Conservation (phyloP, 78 protist species). For the Planoprotostelium fungivorum region DNA sequence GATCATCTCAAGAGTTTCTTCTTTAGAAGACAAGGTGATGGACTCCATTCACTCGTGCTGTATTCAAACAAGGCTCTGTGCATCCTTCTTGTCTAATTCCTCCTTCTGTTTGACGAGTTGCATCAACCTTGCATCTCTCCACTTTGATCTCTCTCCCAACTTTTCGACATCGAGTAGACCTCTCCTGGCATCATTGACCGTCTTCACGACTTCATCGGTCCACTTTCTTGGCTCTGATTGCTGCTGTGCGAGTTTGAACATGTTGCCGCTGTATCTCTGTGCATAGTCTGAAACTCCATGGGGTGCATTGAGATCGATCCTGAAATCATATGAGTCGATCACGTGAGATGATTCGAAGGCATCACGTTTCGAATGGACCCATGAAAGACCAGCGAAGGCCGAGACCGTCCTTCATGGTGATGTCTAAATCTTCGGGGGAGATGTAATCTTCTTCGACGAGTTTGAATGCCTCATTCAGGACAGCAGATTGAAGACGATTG, state of each 20-base stretch:
- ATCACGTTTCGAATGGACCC: background rate
- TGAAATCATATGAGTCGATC: background rate
- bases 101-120: background rate
- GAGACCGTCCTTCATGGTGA: background rate
- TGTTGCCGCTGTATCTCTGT: background rate
- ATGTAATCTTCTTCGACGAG: background rate
- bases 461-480: background rate
- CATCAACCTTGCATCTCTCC: background rate
- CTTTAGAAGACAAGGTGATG: no score
- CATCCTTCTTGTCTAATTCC: background rate
- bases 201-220: background rate
- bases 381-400: background rate
- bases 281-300: background rate
- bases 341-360: background rate
- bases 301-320: background rate
- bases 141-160: background rate
- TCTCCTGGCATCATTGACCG: background rate
- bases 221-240: background rate
- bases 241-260: background rate
- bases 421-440: background rate
- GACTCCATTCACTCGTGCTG: no score
- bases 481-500: background rate
- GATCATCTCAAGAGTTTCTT: no score
- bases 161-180: background rate
- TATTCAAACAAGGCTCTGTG: background rate